Evolutionary conservation across 1,284 basidiomycete species (phyloP), one percentile per base, ranked within the genome.

Genomic region (Agaricales sp.): DNA sequence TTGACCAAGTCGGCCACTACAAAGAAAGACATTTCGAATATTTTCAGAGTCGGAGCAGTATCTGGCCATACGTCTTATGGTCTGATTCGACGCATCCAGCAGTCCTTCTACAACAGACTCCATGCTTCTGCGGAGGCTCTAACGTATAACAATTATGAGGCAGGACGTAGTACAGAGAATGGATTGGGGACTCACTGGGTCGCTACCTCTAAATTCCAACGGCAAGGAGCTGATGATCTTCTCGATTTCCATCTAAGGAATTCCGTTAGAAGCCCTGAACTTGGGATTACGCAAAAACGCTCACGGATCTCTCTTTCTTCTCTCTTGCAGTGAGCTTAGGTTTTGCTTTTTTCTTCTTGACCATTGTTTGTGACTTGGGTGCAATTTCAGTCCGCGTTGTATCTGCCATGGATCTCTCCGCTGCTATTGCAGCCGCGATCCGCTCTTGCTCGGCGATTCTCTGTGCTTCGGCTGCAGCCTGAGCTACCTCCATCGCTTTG

Each of bases 121-220:
- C 72, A 92, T 85, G 49, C 85, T 77, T 39, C 80, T 70, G 30
- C 89, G 77, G 43, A 90, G 69, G 48, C 74, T 78, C 82, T 91
- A 51, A 22, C 23, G 49, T 35, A 39, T n/a, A n/a, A 8, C 18
- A 19, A 19, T 19, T n/a, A 25, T 46, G 48, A 50, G 19, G 53
- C 13, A 46, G 47, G 35, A 52, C 8, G 22, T 25, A 3, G 2
- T 13, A 18, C 25, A 6, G 1, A 13, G 26, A 37, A 22, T 49
- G 30, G 16, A 30, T 41, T 19, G 18, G 20, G 14, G 11, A 49
- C 82, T 51, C 58, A 89, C 88, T 2, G 86, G 82, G 63, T 95
- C 90, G 57, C 75, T 84, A 13, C 92, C 92, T 39, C 92, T 77
- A 63, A 92, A 97, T 64, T 96, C 93, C 20, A 96, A 73, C 0